phyloP scores from a whole-genome alignment of 1,139 yeast species.

The Sugiyamaella xylanicola region DNA sequence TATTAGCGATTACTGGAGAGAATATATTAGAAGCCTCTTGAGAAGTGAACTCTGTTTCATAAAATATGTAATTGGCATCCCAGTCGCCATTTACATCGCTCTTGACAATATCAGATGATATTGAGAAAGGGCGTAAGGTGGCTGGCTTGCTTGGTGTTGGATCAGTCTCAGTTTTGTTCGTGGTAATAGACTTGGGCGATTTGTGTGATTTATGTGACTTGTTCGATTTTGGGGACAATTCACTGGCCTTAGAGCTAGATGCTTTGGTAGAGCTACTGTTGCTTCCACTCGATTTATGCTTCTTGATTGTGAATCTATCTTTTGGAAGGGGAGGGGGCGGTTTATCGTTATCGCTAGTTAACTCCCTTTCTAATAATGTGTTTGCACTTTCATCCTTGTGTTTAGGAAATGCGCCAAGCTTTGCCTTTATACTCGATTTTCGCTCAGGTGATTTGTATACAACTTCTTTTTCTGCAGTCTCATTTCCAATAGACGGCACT shows the following conservation, averaged over 20 bases:
- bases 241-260: not conserved
- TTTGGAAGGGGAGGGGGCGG: slow-evolving; percentile 11
- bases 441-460: not conserved
- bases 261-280: not conserved
- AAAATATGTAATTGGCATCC: slow-evolving; percentile 1
- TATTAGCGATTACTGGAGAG: too few species aligned
- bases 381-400: not conserved
- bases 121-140: slow-evolving; percentile 5
- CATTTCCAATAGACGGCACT: too few species aligned
- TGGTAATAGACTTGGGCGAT: too few species aligned
- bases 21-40: too few species aligned
- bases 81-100: not conserved
- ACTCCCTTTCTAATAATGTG: too few species aligned
- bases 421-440: not conserved
- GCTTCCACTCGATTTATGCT: not conserved
- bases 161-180: not conserved
- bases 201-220: not conserved
- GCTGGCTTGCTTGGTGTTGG: not conserved
- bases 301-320: not conserved
- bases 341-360: not conserved
- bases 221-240: not conserved
- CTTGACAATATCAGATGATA: not conserved
- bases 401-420: not conserved
- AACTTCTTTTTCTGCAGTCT: not conserved
- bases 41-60: not conserved